Evolutionary conservation across 2,329 filamentous ascomycete species (phyloP).

Genomic region (Magnaporthiopsis incrustans): DNA sequence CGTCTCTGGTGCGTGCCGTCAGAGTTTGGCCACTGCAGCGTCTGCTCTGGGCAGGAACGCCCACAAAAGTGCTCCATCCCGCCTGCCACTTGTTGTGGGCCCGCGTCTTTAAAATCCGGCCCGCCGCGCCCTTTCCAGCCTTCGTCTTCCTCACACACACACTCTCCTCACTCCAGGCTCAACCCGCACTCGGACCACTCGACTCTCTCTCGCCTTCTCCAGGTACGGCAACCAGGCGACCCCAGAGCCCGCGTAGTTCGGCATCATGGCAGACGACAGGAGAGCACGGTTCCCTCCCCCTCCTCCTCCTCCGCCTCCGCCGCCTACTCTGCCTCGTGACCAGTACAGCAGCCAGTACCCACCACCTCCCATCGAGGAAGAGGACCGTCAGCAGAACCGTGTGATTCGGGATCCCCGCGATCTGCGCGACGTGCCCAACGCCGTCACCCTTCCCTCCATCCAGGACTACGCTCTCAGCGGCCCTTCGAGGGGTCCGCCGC

Average conservation of each 20-base stretch:
- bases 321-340: conserved; percentile 19
- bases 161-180: too few species aligned
- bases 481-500: conserved; percentile 20
- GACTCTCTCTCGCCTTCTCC: too few species aligned
- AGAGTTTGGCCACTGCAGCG: too few species aligned
- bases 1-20: background rate
- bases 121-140: too few species aligned
- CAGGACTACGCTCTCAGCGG: conserved; percentile 26
- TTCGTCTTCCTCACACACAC: too few species aligned
- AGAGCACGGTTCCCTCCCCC: conserved; percentile 25
- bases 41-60: too few species aligned
- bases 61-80: too few species aligned
- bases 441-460: conserved; percentile 42
- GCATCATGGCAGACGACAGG: conserved; percentile 30
- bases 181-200: too few species aligned
- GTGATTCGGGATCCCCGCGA: conserved; percentile 20
- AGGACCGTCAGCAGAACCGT: conserved; percentile 23
- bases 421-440: conserved; percentile 21
- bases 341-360: conserved; percentile 33
- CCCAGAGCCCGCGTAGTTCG: conserved; percentile 9
- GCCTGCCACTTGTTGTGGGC: too few species aligned
- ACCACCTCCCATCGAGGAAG: conserved; percentile 32
- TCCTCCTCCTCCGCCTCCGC: conserved; percentile 10
- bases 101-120: too few species aligned
- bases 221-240: background rate